A percentile compares a stretch with the other conserved stretches of the same genome.
phyloP scores from a whole-genome alignment of 805 yeast genomes.

The Wickerhamiella qilinensis region DNA sequence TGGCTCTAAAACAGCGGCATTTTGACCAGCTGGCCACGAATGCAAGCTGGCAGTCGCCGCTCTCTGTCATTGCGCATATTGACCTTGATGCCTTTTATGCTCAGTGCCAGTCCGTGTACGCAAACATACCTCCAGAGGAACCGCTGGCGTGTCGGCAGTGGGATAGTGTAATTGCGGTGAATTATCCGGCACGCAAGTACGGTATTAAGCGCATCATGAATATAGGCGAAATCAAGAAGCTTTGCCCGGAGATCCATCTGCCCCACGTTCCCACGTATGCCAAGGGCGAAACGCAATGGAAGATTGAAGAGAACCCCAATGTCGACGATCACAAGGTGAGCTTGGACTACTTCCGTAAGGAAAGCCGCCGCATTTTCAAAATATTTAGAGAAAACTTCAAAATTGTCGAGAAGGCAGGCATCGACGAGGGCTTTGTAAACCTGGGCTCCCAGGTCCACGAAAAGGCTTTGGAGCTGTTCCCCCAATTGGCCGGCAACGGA shows the following conservation, averaged over 20 bases:
- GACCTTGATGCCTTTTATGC: conserved; percentile 95
- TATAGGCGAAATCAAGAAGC: conserved; percentile 45
- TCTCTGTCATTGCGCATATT: conserved; percentile 68
- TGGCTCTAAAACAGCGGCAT: conserved; percentile 11
- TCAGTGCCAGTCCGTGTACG: conserved; percentile 72
- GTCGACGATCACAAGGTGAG: conserved; percentile 65
- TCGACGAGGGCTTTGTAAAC: conserved; percentile 84
- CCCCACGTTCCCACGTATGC: conserved; percentile 92
- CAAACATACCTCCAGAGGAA: conserved; percentile 44
- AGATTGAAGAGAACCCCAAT: conserved; percentile 42
- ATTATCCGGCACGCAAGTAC: conserved; percentile 61
- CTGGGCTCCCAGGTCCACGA: conserved; percentile 48
- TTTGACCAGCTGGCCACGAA: conserved; percentile 10
- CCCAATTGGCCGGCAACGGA: conserved; percentile 24
- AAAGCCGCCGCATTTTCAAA: conserved; percentile 60
- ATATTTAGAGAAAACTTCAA: conserved; percentile 48
- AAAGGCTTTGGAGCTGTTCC: conserved; percentile 30
- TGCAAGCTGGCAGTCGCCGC: conserved; percentile 36
- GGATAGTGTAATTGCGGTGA: conserved; percentile 75
- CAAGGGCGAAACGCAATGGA: conserved; percentile 76
- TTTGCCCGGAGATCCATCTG: conserved; percentile 60
- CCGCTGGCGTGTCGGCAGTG: conserved; percentile 95
- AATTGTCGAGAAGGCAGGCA: conserved; percentile 80
- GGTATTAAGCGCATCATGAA: conserved; percentile 72
- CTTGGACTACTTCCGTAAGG: conserved; percentile 80